These are phyloP conservation scores for Yarrowia deformans DNA, from an alignment of 805 yeast genomes.

Conservation along the genomic window DNA sequence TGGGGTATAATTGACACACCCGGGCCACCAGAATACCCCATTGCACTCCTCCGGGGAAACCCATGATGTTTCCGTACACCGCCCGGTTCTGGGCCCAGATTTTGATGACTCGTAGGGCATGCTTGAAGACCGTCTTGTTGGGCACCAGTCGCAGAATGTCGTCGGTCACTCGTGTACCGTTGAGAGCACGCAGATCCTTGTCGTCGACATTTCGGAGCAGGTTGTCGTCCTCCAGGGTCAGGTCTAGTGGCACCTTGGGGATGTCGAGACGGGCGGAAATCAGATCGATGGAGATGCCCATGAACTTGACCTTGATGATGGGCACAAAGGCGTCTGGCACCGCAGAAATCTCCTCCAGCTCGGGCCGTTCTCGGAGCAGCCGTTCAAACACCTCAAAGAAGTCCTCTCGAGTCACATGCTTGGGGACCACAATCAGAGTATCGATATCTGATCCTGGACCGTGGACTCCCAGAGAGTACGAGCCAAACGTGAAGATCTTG, in stretches of 20 bases:
- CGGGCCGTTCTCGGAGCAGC: slow-evolving; percentile 73
- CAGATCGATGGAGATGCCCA: slow-evolving; percentile 92
- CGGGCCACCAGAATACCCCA: slow-evolving; percentile 99
- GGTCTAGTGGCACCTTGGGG: slow-evolving; percentile 77
- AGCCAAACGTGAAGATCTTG: slow-evolving; percentile 94
- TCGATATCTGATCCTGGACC: slow-evolving; percentile 99
- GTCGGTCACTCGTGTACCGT: slow-evolving; percentile 97
- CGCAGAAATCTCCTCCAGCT: slow-evolving; percentile 86
- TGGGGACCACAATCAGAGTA: slow-evolving; percentile 95
- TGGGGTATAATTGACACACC: slow-evolving; percentile 94
- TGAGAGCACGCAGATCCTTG: slow-evolving; percentile 83
- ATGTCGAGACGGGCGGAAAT: slow-evolving; percentile 83
- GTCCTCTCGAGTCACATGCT: slow-evolving; percentile 89
- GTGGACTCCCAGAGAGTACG: slow-evolving; percentile 92
- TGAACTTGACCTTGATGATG: slow-evolving; percentile 84
- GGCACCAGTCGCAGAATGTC: slow-evolving; percentile 90
- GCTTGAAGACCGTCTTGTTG: slow-evolving; percentile 88
- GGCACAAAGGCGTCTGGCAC: slow-evolving; percentile 99
- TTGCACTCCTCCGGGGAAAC: slow-evolving; percentile 99
- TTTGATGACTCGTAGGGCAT: slow-evolving; percentile 90
- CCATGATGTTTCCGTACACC: slow-evolving; percentile 91
- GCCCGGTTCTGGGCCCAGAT: slow-evolving; percentile 98
- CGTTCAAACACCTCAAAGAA: slow-evolving; percentile 83
- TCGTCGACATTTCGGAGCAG: slow-evolving; percentile 88
- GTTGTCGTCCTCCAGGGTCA: slow-evolving; percentile 84